Evolutionary conservation across 192 early-diverging fungal genomes (phyloP).

Genomic region (Coemansia sp.): DNA sequence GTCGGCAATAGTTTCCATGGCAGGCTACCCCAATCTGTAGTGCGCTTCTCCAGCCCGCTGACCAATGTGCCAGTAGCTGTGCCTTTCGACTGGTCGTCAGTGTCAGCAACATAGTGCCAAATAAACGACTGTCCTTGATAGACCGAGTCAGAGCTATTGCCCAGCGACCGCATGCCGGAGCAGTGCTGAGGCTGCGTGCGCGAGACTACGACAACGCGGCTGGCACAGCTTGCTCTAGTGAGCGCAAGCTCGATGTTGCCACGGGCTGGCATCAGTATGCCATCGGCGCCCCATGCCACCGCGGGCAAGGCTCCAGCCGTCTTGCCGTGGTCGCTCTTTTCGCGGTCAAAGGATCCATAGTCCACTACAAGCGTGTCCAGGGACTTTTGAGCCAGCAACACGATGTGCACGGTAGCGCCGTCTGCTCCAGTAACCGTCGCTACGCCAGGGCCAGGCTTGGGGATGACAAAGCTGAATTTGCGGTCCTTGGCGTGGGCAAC

Average conservation of each 20-base stretch:
- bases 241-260: slow-evolving; percentile 12
- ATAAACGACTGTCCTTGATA: slow-evolving; percentile 23
- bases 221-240: neutral
- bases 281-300: slow-evolving; percentile 46
- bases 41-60: slow-evolving; percentile 35
- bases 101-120: slow-evolving; percentile 10
- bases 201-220: slow-evolving; percentile 19
- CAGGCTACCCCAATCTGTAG: slow-evolving; percentile 43
- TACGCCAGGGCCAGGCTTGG: slow-evolving; percentile 35
- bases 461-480: slow-evolving; percentile 54
- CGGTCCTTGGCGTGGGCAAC: slow-evolving; percentile 43
- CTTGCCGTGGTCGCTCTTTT: neutral
- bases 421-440: slow-evolving; percentile 4
- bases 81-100: neutral
- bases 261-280: slow-evolving; percentile 10
- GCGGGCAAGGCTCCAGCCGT: neutral
- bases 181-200: slow-evolving; percentile 12
- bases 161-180: neutral
- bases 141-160: neutral
- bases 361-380: slow-evolving; percentile 40
- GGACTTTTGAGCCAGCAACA: slow-evolving; percentile 25
- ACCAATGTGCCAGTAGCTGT: slow-evolving; percentile 5
- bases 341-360: slow-evolving; percentile 17
- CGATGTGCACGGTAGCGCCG: slow-evolving; percentile 20
- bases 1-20: slow-evolving; percentile 58